These are phyloP conservation scores for Clarireedia paspali DNA, from an alignment of 2,329 filamentous ascomycete species.

Conservation along the genomic window DNA sequence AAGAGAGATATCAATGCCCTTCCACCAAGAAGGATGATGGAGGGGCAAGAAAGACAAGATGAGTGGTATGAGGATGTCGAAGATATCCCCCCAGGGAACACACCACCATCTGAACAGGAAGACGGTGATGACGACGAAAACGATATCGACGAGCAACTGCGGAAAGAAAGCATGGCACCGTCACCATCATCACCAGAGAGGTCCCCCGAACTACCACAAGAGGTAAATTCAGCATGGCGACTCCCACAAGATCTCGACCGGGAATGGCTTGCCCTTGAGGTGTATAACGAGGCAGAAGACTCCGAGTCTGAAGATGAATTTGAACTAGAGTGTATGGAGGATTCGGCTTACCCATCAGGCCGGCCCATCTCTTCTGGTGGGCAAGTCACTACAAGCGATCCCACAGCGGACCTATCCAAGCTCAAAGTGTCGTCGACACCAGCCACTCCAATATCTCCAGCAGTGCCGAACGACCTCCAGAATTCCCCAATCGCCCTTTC, in stretches of 20 bases:
- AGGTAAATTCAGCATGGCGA: conserved; percentile 31
- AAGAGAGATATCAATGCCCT: conserved; percentile 60
- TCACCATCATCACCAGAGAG: conserved; percentile 9
- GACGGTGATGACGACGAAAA: conserved; percentile 30
- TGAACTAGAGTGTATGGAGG: conserved; percentile 20
- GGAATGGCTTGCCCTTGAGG: conserved; percentile 69
- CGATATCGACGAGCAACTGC: conserved; percentile 26
- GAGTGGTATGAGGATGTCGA: conserved; percentile 17
- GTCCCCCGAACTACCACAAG: background rate
- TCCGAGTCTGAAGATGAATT: conserved; percentile 41
- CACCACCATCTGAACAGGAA: conserved; percentile 20
- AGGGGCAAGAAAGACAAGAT: conserved; percentile 28
- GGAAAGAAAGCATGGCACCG: conserved; percentile 24
- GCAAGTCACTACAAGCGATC: conserved; percentile 4
- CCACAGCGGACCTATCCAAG: conserved; percentile 16
- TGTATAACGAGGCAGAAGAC: conserved; percentile 54
- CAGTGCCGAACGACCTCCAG: conserved; percentile 6
- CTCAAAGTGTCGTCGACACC: conserved; percentile 23
- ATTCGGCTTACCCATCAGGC: conserved; percentile 21
- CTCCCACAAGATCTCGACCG: conserved; percentile 61
- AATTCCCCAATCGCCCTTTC: conserved; percentile 1
- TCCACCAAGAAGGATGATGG: conserved; percentile 59
- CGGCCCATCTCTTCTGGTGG: conserved; percentile 17
- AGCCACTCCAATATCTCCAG: conserved; percentile 10
- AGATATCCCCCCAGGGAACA: conserved; percentile 9